Conservation (phyloP, 176 grass and related monocot species). For the Phyllostachys edulis region DNA sequence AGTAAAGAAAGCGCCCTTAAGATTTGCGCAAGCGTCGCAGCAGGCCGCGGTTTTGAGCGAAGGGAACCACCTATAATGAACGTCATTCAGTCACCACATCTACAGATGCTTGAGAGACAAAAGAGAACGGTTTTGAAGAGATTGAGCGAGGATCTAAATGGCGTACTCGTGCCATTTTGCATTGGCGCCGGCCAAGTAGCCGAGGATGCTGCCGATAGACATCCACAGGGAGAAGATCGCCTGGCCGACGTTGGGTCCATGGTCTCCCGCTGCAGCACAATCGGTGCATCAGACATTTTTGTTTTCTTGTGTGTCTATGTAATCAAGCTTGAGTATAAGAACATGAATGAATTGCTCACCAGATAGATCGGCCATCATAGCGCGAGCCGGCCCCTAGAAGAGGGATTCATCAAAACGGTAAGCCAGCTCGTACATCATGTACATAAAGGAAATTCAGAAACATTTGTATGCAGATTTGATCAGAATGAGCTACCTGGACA, state of each 20-base stretch:
- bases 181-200: conserved; percentile 65
- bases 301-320: background rate
- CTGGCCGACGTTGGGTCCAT: conserved; percentile 51
- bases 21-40: conserved; percentile 53
- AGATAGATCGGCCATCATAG: conserved; percentile 52
- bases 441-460: background rate
- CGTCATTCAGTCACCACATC: background rate
- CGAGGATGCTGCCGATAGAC: conserved; percentile 80
- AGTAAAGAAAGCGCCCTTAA: conserved; percentile 53
- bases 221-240: conserved; percentile 86
- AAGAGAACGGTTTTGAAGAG: rapidly evolving
- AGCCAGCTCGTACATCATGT: background rate
- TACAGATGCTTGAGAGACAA: background rate
- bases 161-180: conserved; percentile 49
- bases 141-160: background rate
- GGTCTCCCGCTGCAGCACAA: conserved; percentile 27
- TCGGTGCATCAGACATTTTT: background rate
- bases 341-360: background rate
- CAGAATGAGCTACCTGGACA: conserved; percentile 36
- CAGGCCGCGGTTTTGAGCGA: conserved; percentile 49
- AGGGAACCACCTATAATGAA: conserved; percentile 41
- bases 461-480: background rate
- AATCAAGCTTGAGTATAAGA: background rate
- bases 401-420: too few relatives aligned
- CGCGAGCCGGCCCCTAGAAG: conserved; percentile 39